Base-by-base conservation (phyloP, 2,329 filamentous ascomycete genomes). In the Trichophyton simii region DNA sequence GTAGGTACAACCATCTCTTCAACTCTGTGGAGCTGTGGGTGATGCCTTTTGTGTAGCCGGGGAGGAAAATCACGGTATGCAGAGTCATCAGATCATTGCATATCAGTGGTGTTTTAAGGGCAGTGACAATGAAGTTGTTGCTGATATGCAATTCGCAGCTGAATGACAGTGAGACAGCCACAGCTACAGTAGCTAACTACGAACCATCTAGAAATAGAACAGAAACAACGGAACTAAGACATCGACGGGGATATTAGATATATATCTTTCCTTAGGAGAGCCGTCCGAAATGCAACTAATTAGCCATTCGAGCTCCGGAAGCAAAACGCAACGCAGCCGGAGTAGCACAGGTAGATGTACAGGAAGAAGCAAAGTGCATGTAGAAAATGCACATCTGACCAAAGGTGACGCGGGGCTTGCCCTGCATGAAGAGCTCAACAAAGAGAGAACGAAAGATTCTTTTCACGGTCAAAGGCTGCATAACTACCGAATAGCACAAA, bases 381-480 rank as follows among this genome's bases (percentile, higher is more conserved):
- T 54, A 54, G 31, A 44, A 18, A 44, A 55, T 13, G 25, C 50
- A 55, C 50, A 55, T 55, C 50, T 55, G 50, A 55, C 15, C 50
- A 34, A 34, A 55, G 50, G 50, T 55, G 50, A 55, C 50, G 50
- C 31, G 50, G 50, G 50, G 50, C 31, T 55, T 55, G 15, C 50
- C 50, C 50, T 55, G 50, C 50, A 55, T 55, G 50, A 55, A 55
- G 7, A 55, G n/a, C 50, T n/a, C 50, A 18, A 28, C 50, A 55
- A 55, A 28, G 28, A 55, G 31, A 2, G n/a, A n/a, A 8, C 31
- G n/a, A 20, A 13, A 36, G 11, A 20, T n/a, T 31, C 6, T 36
- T 38, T 13, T 38, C 34, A 13, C 3, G 11, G 34, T 38, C 34
- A 38, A 38, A 13, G 34, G 34, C 2, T 38, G 3, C 34, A 38